phyloP scores from a whole-genome alignment of 179 eudicot genomes.

The Silene coronaria region DNA sequence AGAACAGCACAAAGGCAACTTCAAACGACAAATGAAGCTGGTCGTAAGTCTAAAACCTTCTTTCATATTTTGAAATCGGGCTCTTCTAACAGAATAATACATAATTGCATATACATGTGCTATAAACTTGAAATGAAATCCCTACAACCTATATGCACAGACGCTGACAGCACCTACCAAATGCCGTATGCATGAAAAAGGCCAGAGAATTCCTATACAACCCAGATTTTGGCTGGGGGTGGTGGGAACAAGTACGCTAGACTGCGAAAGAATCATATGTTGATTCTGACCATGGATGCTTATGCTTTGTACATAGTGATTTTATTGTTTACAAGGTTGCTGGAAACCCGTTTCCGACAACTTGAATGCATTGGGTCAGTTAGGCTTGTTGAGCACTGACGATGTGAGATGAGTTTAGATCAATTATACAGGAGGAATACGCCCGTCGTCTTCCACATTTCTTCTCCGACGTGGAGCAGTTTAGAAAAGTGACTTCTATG shows the following conservation, averaged over 20 bases:
- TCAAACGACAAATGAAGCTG: not conserved
- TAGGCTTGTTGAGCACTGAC: slow-evolving; percentile 42
- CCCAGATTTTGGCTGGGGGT: slow-evolving; percentile 51
- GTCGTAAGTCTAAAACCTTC: slow-evolving; percentile 31
- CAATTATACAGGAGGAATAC: slow-evolving; percentile 45
- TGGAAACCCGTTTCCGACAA: slow-evolving; percentile 63
- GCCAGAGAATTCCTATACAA: slow-evolving; percentile 46
- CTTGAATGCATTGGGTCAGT: slow-evolving; percentile 41
- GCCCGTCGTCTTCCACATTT: slow-evolving; percentile 46
- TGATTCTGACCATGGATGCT: slow-evolving; percentile 53
- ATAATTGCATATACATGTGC: slow-evolving; percentile 18
- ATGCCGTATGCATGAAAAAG: slow-evolving; percentile 29
- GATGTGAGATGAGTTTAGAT: slow-evolving; percentile 31
- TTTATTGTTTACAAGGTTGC: slow-evolving; percentile 40
- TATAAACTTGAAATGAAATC: slow-evolving; percentile 23
- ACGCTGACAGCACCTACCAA: slow-evolving; percentile 22
- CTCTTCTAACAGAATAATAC: slow-evolving; percentile 29
- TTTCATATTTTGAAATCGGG: slow-evolving; percentile 48
- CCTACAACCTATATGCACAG: slow-evolving; percentile 37
- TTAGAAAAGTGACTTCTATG: slow-evolving; percentile 50
- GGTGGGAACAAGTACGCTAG: slow-evolving; percentile 12
- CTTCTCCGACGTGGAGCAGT: slow-evolving; percentile 54
- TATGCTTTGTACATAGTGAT: slow-evolving; percentile 32
- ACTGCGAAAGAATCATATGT: slow-evolving; percentile 66
- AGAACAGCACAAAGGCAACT: not conserved